These are phyloP conservation scores for Marasmius sp. DNA, from an alignment of 1,284 basidiomycete species.

Conservation along the genomic window DNA sequence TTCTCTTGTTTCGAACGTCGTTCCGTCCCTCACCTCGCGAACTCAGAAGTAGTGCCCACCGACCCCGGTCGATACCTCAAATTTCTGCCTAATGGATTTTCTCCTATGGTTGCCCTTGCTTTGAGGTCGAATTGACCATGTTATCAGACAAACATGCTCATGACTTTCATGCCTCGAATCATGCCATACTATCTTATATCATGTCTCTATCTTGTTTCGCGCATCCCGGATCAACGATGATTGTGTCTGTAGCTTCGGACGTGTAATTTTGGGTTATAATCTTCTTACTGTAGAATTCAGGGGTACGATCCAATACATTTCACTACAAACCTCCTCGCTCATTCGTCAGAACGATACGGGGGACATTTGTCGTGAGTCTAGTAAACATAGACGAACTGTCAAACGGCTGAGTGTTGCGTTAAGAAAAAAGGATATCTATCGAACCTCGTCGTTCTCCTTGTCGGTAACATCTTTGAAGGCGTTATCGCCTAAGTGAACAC, in stretches of 20 bases:
- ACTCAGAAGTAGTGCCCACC: not conserved
- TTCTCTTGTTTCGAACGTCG: not conserved
- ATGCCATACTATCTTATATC: too few species aligned
- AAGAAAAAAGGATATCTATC: not conserved
- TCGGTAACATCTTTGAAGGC: conserved; percentile 14
- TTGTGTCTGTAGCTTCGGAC: too few species aligned
- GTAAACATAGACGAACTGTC: conserved; percentile 1
- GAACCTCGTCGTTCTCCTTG: conserved; percentile 14
- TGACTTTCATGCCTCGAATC: too few species aligned
- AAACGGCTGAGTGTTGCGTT: not conserved
- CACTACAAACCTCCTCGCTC: too few species aligned
- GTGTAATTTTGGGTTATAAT: too few species aligned
- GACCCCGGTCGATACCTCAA: not conserved
- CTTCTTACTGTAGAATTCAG: too few species aligned
- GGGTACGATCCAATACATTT: too few species aligned
- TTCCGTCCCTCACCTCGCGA: not conserved
- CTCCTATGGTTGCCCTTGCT: not conserved
- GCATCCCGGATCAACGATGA: too few species aligned
- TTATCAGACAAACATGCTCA: too few species aligned
- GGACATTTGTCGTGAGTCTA: not conserved
- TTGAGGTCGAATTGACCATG: not conserved
- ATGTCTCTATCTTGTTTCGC: too few species aligned
- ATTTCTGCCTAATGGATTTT: not conserved
- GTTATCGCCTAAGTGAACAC: conserved; percentile 8
- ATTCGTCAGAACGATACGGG: too few species aligned